Base-by-base conservation (phyloP, 2,329 filamentous ascomycete genomes). In the Venturia effusa region DNA sequence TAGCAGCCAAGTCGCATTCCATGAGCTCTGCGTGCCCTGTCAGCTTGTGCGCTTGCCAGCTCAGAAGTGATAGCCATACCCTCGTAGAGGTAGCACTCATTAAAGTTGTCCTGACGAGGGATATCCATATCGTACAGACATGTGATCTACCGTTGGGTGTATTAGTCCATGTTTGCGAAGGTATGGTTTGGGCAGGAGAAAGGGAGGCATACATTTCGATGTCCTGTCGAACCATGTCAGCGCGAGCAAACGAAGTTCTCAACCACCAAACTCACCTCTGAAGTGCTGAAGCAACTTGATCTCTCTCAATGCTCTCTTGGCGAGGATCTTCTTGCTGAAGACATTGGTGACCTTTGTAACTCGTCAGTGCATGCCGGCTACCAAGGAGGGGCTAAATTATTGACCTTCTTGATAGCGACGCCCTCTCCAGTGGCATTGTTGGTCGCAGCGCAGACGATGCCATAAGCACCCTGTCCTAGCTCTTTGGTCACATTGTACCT, bases 51-150 rank as follows among this genome's bases (percentile, higher is more conserved):
- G 48, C 27, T 34, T 41, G 45, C 32, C 30, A 19, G 1, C 6
- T 41, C 41, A 48, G 45, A 34, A 61, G 32, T 15, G 34, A 61
- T 41, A 61, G 45, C 30, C 45, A 43, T 34, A 95, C 94, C 94
- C 81, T 99, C 94, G 74, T 99, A 99, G 66, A 99, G 85, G 77
- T 99, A 99, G 64, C 92, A 95, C 80, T 99, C 94, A 77, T 99
- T 99, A 82, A 97, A 99, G 80, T 94, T 96, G 67, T 96, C 92
- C 37, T 93, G 93, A 71, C 92, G 86, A 61, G 94, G 94, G 74
- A 99, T 97, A 75, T 99, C 94, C 94, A 99, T 97, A 77, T 99
- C 94, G 77, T 96, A 99, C 67, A 99, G 83, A 77, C 94, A 99
- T 74, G 94, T 97, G 76, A 99, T 99, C 92, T 97, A 68, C 64